phyloP scores from a whole-genome alignment of 495 filamentous ascomycete species.

The Cladorrhinum samala region DNA sequence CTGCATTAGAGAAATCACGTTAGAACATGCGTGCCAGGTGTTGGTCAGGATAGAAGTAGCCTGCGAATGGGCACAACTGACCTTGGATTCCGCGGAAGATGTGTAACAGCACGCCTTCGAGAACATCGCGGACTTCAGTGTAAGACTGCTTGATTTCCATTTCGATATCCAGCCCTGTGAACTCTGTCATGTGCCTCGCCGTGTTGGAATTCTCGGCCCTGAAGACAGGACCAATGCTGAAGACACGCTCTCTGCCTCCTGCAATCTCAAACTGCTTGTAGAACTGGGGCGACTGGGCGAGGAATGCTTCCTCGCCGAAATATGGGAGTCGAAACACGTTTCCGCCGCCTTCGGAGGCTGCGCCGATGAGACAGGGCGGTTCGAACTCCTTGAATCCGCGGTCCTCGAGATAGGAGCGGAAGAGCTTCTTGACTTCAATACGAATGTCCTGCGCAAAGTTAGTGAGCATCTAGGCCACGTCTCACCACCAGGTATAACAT shows the following conservation, averaged over 20 bases:
- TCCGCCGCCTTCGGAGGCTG: conserved; percentile 87
- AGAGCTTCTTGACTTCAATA: conserved; percentile 72
- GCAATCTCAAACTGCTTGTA: conserved; percentile 97
- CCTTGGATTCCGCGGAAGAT: conserved; percentile 73
- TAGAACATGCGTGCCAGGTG: neutral
- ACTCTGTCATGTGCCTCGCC: conserved; percentile 93
- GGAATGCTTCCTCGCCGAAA: conserved; percentile 76
- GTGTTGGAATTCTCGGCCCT: conserved; percentile 96
- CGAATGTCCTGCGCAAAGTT: conserved; percentile 54
- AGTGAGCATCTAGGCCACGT: neutral
- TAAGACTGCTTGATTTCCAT: conserved; percentile 91
- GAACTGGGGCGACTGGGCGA: conserved; percentile 66
- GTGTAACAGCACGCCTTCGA: conserved; percentile 79
- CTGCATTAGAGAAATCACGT: too few species aligned
- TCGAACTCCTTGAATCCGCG: conserved; percentile 82
- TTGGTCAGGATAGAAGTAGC: neutral
- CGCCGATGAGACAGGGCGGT: conserved; percentile 81
- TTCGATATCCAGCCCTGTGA: conserved; percentile 94
- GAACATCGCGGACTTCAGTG: conserved; percentile 72
- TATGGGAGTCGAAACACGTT: conserved; percentile 92
- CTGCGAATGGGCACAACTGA: neutral
- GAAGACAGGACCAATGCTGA: conserved; percentile 84
- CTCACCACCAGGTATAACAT: neutral
- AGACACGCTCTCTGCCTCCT: conserved; percentile 83
- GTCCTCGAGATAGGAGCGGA: conserved; percentile 68